Evolutionary conservation across 139 green algal species (phyloP).

Genomic region (Coccomyxa sp.): DNA sequence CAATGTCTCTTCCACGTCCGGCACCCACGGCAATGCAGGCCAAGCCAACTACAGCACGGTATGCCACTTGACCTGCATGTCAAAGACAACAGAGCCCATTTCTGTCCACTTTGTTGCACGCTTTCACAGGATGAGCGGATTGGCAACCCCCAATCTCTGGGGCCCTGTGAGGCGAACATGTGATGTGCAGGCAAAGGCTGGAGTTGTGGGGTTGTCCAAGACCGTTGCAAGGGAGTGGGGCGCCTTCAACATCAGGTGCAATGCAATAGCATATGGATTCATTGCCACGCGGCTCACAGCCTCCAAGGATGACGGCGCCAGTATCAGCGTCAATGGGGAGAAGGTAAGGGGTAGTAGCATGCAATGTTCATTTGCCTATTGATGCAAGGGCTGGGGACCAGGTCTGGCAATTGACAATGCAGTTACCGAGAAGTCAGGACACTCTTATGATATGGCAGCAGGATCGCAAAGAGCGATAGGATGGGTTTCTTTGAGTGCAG

Average conservation of each 20-base stretch:
- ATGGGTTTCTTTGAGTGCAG: too few species aligned
- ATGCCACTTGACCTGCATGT: too few species aligned
- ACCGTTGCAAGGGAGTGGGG: conserved; percentile 79
- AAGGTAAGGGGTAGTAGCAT: conserved; percentile 17
- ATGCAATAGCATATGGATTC: conserved; percentile 69
- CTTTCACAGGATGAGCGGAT: not conserved
- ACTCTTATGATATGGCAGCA: too few species aligned
- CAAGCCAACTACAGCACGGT: conserved; percentile 67
- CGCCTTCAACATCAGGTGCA: conserved; percentile 74
- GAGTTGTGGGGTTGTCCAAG: conserved; percentile 75
- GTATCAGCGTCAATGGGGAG: conserved; percentile 54
- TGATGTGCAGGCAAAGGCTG: conserved; percentile 42
- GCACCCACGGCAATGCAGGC: conserved; percentile 44
- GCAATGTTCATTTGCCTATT: too few species aligned
- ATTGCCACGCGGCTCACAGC: conserved; percentile 72
- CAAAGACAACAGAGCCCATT: too few species aligned
- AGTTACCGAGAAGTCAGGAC: too few species aligned
- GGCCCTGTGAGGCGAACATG: not conserved
- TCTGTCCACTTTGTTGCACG: not conserved
- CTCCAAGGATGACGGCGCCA: conserved; percentile 47
- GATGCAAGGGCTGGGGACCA: too few species aligned
- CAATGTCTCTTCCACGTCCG: conserved; percentile 76
- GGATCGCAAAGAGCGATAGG: too few species aligned
- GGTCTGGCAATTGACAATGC: too few species aligned
- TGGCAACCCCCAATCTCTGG: not conserved